Evolutionary conservation across 306 rosid species (phyloP), one percentile per base, ranked within the genome.

Genomic region (Pterocarpus santalinus): DNA sequence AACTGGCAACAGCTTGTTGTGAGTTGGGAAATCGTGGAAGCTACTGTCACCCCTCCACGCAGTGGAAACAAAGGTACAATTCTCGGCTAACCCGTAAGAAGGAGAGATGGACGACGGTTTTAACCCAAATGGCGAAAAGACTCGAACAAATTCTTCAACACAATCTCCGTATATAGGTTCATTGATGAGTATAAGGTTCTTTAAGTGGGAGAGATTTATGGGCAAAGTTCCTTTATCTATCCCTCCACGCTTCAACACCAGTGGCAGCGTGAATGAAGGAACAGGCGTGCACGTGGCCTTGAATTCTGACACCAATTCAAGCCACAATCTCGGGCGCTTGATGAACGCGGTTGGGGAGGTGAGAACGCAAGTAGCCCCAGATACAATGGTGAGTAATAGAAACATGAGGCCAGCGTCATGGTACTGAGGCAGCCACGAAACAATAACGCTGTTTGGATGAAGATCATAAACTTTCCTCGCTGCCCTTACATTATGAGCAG

Each of bases 381-480:
- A 88, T 3, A 92, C 90, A 56, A 94, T 56, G 43, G 93, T 94
- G 1, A 92, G 65, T 15, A 92, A 63, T 66, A 92, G 82, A 86
- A 94, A 94, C 97, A 92, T 85, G 28, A 92, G 97, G 53, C 98
- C 98, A 7, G 93, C 91, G 41, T 92, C 97, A 57, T 92, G 97
- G 76, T 90, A 91, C 51, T 94, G 98, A 15, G 98, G 98, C 9
- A 94, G 81, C 98, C 97, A 94, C 0, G 98, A 94, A 10, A 89
- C 92, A 5, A 91, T 86, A 14, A 84, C 73, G 30, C 89, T 81
- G 85, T 86, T 90, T 2, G 94, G 94, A 56, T 94, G 93, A 53
- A 94, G 90, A 80, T 94, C 94, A 10, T 94, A 92, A 71, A 96
- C 90, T 77, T 79, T 88, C 14, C 98, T 90, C 0, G 90, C 97